Evolutionary conservation across 1,139 yeast species (phyloP), one percentile per base, ranked within the genome.

Genomic region (Suhomyces anneliseae): DNA sequence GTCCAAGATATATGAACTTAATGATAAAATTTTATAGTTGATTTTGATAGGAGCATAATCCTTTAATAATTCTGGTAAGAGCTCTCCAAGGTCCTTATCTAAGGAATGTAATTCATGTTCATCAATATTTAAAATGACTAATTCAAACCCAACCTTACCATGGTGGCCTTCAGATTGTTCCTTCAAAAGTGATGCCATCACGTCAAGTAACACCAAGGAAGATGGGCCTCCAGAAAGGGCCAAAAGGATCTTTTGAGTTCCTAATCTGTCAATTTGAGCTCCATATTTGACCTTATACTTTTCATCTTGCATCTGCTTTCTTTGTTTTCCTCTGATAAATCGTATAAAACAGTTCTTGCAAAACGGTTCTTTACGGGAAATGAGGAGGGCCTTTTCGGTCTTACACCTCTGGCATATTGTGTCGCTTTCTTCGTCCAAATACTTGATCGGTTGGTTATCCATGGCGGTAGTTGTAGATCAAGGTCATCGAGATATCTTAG

Each of bases 261-360:
- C 70, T 39, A 58, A 46, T 15, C 54, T 56, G 35, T 66, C 71
- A 4, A 60, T 64, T 11, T 60, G 59, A 7, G 56, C 56, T 4
- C 76, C 76, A 52, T 80, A 88, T 57, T 82, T 79, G 29, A 86
- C 90, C 59, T 87, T 87, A 66, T 79, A 89, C 46, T 74, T 79
- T 27, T 87, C 92, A 54, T 76, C 78, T 36, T 70, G 72, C 89
- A 92, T 83, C 59, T 78, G 86, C 60, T 85, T 87, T 52, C 96
- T 74, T 64, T 88, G 92, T 61, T 90, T 90, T 27, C 90, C 85
- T 51, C 87, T 76, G 34, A 90, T 74, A 57, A 89, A 90, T 50
- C 84, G 72, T 29, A 79, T 62, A 56, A 89, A 90, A 63, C 98
- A 92, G n/a, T 60, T 59, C 39, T 72, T 62, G 64, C 96, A 89